phyloP scores from a whole-genome alignment of 1,284 basidiomycete genomes.

The Austroboletus niveus region DNA sequence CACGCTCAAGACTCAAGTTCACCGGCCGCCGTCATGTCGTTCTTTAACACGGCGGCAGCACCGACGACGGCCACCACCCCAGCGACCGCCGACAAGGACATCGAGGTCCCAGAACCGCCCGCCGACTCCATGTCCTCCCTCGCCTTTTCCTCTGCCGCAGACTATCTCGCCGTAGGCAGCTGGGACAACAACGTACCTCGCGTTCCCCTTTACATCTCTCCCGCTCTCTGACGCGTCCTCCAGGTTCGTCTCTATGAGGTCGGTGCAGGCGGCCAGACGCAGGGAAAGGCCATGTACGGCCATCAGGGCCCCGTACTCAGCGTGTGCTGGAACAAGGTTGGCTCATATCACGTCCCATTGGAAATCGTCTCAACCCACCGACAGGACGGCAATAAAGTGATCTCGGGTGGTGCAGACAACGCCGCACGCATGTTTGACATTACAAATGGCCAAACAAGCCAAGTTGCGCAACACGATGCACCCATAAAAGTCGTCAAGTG shows the following conservation, averaged over 20 bases:
- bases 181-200: slow-evolving; percentile 59
- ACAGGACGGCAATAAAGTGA: slow-evolving; percentile 73
- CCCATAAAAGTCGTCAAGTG: slow-evolving; percentile 75
- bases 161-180: slow-evolving; percentile 57
- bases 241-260: slow-evolving; percentile 60
- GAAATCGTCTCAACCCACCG: slow-evolving; percentile 4
- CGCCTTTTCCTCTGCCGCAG: slow-evolving; percentile 47
- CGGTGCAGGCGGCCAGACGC: slow-evolving; percentile 50
- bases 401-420: slow-evolving; percentile 82
- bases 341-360: slow-evolving; percentile 6
- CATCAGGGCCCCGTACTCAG: slow-evolving; percentile 82
- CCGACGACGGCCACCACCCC: slow-evolving; percentile 23
- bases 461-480: slow-evolving; percentile 80
- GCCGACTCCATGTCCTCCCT: slow-evolving; percentile 57
- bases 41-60: slow-evolving; percentile 25
- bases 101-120: slow-evolving; percentile 58
- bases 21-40: slow-evolving; percentile 22
- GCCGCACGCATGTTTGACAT: slow-evolving; percentile 78
- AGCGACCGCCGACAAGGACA: slow-evolving; percentile 43
- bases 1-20: too few species aligned
- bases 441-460: slow-evolving; percentile 60
- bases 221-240: slow-evolving; percentile 5
- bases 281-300: slow-evolving; percentile 75
- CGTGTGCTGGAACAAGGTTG: slow-evolving; percentile 74
- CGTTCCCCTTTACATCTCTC: background rate